Evolutionary conservation across 2,329 filamentous ascomycete genomes (phyloP).

Genomic region (Arthrobotrys musiformis): DNA sequence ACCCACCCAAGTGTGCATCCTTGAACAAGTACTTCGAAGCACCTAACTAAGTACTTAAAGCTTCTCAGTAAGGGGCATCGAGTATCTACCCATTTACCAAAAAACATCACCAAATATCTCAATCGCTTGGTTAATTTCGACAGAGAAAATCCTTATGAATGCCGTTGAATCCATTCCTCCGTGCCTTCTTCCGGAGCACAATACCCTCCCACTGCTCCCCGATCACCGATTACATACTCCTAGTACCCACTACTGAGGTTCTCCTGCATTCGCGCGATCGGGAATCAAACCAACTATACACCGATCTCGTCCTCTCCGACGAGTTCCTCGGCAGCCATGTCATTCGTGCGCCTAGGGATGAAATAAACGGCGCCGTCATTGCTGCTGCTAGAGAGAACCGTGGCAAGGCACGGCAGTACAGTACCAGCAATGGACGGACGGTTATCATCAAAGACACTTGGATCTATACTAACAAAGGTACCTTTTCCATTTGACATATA

Average conservation of each 20-base stretch:
- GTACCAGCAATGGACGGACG: conserved; percentile 89
- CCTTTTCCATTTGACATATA: background rate
- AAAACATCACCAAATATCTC: background rate
- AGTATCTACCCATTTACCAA: background rate
- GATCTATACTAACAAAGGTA: conserved; percentile 96
- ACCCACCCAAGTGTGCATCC: too few relatives aligned
- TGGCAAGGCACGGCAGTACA: conserved; percentile 92
- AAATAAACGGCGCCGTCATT: conserved; percentile 63
- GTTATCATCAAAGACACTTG: conserved; percentile 93
- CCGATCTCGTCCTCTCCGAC: conserved; percentile 86
- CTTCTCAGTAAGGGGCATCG: background rate
- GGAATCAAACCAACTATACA: conserved; percentile 79
- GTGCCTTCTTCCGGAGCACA: conserved; percentile 98
- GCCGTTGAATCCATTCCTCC: conserved; percentile 98
- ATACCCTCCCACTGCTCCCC: conserved; percentile 91
- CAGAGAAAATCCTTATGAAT: conserved; percentile 72
- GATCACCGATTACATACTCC: conserved; percentile 88
- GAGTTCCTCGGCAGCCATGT: conserved; percentile 98
- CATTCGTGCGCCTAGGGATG: conserved; percentile 76
- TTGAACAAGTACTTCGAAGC: too few relatives aligned
- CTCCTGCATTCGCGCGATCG: conserved; percentile 87
- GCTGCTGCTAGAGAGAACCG: conserved; percentile 77
- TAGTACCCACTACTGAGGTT: conserved; percentile 92
- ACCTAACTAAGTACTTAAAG: background rate
- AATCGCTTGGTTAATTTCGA: background rate